These are phyloP conservation scores for Magnolia changhungtana DNA, from an alignment of 164 flowering plant genomes.

Conservation along the genomic window DNA sequence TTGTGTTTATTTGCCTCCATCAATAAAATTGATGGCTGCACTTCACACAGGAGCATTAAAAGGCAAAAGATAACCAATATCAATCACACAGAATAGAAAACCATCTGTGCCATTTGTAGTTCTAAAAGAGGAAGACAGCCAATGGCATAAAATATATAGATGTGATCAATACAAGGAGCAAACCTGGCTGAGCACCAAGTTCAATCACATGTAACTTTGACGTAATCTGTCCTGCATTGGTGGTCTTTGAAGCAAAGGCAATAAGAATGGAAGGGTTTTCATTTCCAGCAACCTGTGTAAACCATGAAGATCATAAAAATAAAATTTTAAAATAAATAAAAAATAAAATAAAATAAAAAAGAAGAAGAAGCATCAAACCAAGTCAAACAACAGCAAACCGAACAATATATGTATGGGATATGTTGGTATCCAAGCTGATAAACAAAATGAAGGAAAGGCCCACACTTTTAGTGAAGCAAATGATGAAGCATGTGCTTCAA, in stretches of 20 bases:
- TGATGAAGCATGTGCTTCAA: conserved; percentile 99
- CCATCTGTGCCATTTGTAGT: neutral
- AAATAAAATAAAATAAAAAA: neutral
- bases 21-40: neutral
- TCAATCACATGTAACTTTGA: conserved; percentile 98
- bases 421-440: neutral
- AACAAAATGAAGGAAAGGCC: neutral
- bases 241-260: conserved; percentile 77
- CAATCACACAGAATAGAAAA: neutral
- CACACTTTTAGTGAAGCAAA: conserved; percentile 80
- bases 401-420: neutral
- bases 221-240: conserved; percentile 86
- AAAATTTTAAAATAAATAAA: neutral
- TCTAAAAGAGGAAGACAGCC: neutral
- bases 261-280: conserved; percentile 82
- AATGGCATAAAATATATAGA: neutral
- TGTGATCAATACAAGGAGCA: neutral
- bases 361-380: neutral
- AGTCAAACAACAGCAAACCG: neutral
- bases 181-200: conserved; percentile 99
- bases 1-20: neutral
- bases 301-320: neutral
- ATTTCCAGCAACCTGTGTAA: conserved; percentile 76
- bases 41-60: neutral
- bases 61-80: neutral